These are phyloP conservation scores for Aspergillus nomiae DNA, from an alignment of 2,329 filamentous ascomycete species.

Conservation along the genomic window DNA sequence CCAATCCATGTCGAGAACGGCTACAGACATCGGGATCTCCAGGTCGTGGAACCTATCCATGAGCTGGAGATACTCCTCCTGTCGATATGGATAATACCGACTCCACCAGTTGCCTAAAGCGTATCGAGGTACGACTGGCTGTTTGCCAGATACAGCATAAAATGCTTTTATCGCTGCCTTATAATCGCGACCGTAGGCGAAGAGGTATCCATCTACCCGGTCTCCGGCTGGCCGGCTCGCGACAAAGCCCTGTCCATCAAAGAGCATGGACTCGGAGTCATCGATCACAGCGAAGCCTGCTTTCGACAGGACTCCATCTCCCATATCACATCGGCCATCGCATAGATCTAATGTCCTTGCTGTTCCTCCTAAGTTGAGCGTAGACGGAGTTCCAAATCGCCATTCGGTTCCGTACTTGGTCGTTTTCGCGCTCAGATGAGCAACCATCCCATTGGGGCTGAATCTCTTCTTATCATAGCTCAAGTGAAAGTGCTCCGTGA, in stretches of 20 bases:
- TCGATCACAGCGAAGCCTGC: slow-evolving; percentile 57
- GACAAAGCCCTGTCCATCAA: slow-evolving; percentile 56
- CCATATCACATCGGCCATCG: slow-evolving; percentile 55
- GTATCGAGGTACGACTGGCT: slow-evolving; percentile 60
- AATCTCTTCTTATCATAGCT: slow-evolving; percentile 62
- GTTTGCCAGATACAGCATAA: slow-evolving; percentile 58
- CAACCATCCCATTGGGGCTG: slow-evolving; percentile 52
- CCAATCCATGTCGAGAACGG: slow-evolving; percentile 69
- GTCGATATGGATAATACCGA: slow-evolving; percentile 61
- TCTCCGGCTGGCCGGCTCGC: slow-evolving; percentile 49
- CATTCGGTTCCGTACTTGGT: slow-evolving; percentile 48
- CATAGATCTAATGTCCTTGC: slow-evolving; percentile 58
- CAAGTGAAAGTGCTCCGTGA: slow-evolving; percentile 58
- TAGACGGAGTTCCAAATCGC: slow-evolving; percentile 54
- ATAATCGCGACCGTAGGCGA: slow-evolving; percentile 61
- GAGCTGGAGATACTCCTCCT: slow-evolving; percentile 58
- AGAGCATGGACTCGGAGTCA: slow-evolving; percentile 60
- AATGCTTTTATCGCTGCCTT: slow-evolving; percentile 56
- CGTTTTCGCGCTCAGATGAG: slow-evolving; percentile 47
- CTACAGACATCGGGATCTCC: slow-evolving; percentile 59
- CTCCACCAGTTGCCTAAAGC: slow-evolving; percentile 68
- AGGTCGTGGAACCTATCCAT: slow-evolving; percentile 58
- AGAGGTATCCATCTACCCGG: slow-evolving; percentile 61
- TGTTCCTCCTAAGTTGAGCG: slow-evolving; percentile 50
- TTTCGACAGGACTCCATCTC: slow-evolving; percentile 53